Evolutionary conservation across 805 yeast species (phyloP), one percentile per base, ranked within the genome.

Genomic region (Jamesozyma lodderae): DNA sequence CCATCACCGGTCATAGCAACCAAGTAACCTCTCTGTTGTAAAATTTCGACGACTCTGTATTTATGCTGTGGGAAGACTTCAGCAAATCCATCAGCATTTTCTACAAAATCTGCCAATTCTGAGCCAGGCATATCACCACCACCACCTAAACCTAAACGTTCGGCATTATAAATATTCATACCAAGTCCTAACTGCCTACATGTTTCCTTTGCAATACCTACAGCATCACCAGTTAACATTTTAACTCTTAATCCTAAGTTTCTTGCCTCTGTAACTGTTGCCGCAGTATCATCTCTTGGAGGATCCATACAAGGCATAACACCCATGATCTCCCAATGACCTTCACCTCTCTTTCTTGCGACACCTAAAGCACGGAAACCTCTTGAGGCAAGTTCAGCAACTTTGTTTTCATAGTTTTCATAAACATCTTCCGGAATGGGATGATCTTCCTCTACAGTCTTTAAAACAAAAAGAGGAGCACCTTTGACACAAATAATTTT

Each of bases 1-100:
- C 96, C 96, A 66, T 86, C 96, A 82, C 96, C 96, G 74, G 96
- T 86, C 96, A 86, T 86, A 69, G 95, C 96, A 71, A 87, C 94
- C 70, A 86, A 76, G 80, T 82, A 85, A 70, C 95, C 95, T 77
- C 95, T 81, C 66, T 80, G 76, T 75, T 86, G 95, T 68, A 86
- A 77, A 64, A 85, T 84, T 72, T 85, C 95, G 68, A 86, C 96
- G 59, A 88, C 95, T 64, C 81, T 84, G 74, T 83, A 85, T 73
- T 86, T 86, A 75, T 86, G 95, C 75, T 86, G 95, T 55, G 96
- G 96, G 92, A 86, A 86, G 63, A 86, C 95, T 73, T 86, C 95
- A 67, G 95, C 95, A 67, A 86, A 86, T 75, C 96, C 96, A 72
- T 86, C 96, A 49, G 96, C 96, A 62, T 84, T 85, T 72, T 86